phyloP scores from a whole-genome alignment of 2,329 filamentous ascomycete species.

The Hymenoscyphus repandus region DNA sequence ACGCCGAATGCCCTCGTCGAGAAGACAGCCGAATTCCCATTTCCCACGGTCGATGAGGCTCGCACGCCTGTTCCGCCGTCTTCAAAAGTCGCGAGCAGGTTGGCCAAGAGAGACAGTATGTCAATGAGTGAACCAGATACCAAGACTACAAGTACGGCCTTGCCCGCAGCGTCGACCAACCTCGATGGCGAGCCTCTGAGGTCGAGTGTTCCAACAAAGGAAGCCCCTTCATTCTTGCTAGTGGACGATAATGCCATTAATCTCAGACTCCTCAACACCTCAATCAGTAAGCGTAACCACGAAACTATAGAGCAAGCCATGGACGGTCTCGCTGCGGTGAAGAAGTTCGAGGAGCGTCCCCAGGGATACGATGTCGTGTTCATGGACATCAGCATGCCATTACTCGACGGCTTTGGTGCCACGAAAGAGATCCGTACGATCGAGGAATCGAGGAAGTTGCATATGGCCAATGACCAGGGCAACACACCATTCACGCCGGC shows the following conservation, averaged over 20 bases:
- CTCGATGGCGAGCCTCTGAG: neutral
- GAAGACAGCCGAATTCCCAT: slow-evolving; percentile 27
- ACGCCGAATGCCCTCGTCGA: slow-evolving; percentile 26
- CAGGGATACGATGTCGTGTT: slow-evolving; percentile 40
- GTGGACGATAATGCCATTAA: slow-evolving; percentile 42
- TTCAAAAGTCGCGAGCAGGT: too few species aligned
- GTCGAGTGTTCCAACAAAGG: neutral
- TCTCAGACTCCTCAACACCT: slow-evolving; percentile 35
- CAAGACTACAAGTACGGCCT: neutral
- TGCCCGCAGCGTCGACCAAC: neutral
- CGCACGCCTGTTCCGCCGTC: too few species aligned
- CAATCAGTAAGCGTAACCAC: slow-evolving; percentile 35
- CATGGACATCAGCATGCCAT: slow-evolving; percentile 50
- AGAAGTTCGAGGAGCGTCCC: slow-evolving; percentile 33
- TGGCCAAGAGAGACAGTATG: too few species aligned
- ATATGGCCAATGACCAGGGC: slow-evolving; percentile 10
- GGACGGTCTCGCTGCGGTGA: slow-evolving; percentile 44
- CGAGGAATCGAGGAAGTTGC: slow-evolving; percentile 33
- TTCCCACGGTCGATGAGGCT: slow-evolving; percentile 14
- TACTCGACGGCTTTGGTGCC: slow-evolving; percentile 46
- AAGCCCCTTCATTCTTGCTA: slow-evolving; percentile 28
- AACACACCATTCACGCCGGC: slow-evolving; percentile 17
- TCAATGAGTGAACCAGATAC: neutral
- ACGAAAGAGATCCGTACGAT: slow-evolving; percentile 44
- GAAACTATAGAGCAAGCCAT: slow-evolving; percentile 37